These are phyloP conservation scores for Mrakia hoshinonis DNA, from an alignment of 768 basidiomycete species.

Conservation along the genomic window DNA sequence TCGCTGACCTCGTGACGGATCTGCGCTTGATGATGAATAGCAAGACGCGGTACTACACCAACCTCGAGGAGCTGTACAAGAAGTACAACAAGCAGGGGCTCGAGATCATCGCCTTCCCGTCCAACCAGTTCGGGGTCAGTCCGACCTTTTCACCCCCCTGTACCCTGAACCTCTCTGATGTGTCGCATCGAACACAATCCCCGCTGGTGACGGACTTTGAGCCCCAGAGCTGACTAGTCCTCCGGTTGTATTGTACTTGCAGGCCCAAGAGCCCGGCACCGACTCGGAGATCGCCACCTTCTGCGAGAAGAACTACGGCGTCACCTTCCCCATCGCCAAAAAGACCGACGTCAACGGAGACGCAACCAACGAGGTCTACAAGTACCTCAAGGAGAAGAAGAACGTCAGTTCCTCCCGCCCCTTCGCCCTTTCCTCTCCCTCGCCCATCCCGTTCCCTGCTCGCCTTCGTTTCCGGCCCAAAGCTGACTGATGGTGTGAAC, in stretches of 20 bases:
- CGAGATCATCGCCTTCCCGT: slow-evolving; percentile 40
- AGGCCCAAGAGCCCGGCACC: slow-evolving; percentile 41
- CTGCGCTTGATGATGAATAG: not conserved
- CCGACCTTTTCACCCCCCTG: no score
- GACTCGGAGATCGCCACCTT: slow-evolving; percentile 37
- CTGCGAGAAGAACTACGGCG: slow-evolving; percentile 37
- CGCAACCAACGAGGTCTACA: slow-evolving; percentile 40
- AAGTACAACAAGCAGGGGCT: slow-evolving; percentile 38
- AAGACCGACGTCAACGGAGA: slow-evolving; percentile 40
- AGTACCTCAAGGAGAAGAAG: slow-evolving; percentile 37
- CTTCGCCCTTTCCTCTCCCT: no score
- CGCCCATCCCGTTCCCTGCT: no score
- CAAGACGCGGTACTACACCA: slow-evolving; percentile 41
- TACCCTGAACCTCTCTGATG: not conserved
- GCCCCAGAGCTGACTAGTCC: not conserved
- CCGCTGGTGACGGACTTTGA: not conserved
- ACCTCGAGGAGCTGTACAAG: slow-evolving; percentile 39
- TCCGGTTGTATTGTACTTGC: slow-evolving; percentile 33
- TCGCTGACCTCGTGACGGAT: no score
- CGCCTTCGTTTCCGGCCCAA: no score
- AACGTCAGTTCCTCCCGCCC: slow-evolving; percentile 23
- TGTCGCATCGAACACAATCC: no score
- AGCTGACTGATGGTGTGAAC: no score
- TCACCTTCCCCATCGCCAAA: slow-evolving; percentile 40
- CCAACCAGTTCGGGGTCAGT: slow-evolving; percentile 36